Evolutionary conservation across 1,284 basidiomycete genomes (phyloP).

Genomic region (Volvariella volvacea): DNA sequence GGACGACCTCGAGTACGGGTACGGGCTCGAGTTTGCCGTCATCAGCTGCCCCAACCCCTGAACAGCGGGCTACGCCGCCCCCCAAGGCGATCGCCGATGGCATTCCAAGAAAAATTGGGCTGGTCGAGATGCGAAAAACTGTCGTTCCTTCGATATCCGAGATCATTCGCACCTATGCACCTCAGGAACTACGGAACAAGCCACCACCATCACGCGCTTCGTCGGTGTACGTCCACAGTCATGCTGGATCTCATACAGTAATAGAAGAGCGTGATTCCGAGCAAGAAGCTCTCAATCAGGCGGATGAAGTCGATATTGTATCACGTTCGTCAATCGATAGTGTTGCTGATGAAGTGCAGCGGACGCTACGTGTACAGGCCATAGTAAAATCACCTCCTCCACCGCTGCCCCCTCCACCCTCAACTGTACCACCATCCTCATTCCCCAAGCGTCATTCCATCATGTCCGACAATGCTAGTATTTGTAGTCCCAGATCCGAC

Average conservation of each 20-base stretch:
- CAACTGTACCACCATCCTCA: slow-evolving; percentile 36
- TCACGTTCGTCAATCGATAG: slow-evolving; percentile 79
- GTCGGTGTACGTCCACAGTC: slow-evolving; percentile 39
- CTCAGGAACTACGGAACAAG: slow-evolving; percentile 38
- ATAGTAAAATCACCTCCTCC: too few species aligned
- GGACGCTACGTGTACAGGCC: slow-evolving; percentile 55
- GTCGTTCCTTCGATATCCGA: slow-evolving; percentile 76
- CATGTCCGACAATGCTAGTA: slow-evolving; percentile 41
- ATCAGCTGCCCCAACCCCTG: slow-evolving; percentile 11
- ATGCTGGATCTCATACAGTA: slow-evolving; percentile 37
- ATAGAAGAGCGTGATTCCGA: slow-evolving; percentile 48
- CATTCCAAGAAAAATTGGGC: not conserved
- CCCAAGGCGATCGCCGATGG: slow-evolving; percentile 11
- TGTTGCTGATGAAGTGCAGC: slow-evolving; percentile 72
- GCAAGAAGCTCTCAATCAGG: slow-evolving; percentile 37
- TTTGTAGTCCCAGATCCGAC: slow-evolving; percentile 48
- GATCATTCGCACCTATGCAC: slow-evolving; percentile 71
- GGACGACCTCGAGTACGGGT: slow-evolving; percentile 17
- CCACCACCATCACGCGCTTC: slow-evolving; percentile 37
- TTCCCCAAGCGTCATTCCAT: slow-evolving; percentile 40
- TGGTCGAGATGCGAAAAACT: slow-evolving; percentile 25
- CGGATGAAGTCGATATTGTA: slow-evolving; percentile 56
- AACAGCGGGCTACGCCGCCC: slow-evolving; percentile 8
- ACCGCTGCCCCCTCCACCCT: slow-evolving; percentile 31
- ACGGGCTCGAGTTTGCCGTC: slow-evolving; percentile 34